These are phyloP conservation scores for Phoma sp. DNA, from an alignment of 2,329 filamentous ascomycete genomes.

Conservation along the genomic window DNA sequence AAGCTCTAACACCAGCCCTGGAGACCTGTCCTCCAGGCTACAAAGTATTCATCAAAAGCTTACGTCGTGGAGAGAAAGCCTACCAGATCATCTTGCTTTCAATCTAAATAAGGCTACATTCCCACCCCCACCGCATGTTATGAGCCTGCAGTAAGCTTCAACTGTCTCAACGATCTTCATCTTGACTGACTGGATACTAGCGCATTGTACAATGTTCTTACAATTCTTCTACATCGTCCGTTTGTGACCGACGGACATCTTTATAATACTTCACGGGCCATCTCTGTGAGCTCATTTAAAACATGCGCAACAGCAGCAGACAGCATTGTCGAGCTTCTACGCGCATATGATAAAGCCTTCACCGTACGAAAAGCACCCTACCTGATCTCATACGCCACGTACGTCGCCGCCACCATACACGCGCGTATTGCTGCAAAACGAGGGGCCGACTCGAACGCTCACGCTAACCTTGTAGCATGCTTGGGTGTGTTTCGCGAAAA, in stretches of 20 bases:
- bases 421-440: conserved; percentile 58
- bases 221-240: conserved; percentile 62
- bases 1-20: conserved; percentile 36
- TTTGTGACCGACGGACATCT: conserved; percentile 61
- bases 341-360: conserved; percentile 56
- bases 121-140: conserved; percentile 48
- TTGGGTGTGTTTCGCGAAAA: conserved; percentile 58
- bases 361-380: conserved; percentile 59
- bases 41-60: conserved; percentile 52
- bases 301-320: conserved; percentile 56
- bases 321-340: conserved; percentile 54
- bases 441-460: conserved; percentile 47
- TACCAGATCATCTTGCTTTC: conserved; percentile 56
- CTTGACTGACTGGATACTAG: conserved; percentile 13
- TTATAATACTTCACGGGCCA: conserved; percentile 50
- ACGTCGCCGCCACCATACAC: conserved; percentile 62
- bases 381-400: conserved; percentile 63
- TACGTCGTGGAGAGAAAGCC: conserved; percentile 50
- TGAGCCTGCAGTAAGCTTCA: conserved; percentile 33
- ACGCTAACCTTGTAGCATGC: conserved; percentile 51
- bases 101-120: conserved; percentile 35
- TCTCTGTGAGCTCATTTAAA: conserved; percentile 54
- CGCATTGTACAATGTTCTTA: conserved; percentile 59
- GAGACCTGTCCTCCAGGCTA: conserved; percentile 48
- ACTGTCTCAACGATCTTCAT: neutral